Evolutionary conservation across 306 rosid genomes (phyloP).

Genomic region (Vicia faba): DNA sequence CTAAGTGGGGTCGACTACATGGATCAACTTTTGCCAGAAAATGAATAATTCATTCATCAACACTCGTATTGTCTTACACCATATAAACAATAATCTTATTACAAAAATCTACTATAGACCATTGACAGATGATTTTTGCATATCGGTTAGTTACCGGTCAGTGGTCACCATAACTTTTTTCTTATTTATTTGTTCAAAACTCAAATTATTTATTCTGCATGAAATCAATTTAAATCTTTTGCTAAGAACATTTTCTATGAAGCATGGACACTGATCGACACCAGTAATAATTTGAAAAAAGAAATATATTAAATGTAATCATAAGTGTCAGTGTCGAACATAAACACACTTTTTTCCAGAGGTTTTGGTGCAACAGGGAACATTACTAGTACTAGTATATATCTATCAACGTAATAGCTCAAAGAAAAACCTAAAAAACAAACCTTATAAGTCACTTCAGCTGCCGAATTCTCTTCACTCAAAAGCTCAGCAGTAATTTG

Average conservation of each 20-base stretch:
- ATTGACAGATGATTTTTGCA: background rate
- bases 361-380: too few species aligned
- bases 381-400: too few species aligned
- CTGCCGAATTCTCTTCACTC: conserved; percentile 51
- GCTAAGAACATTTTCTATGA: background rate
- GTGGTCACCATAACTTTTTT: background rate
- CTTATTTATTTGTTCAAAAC: background rate
- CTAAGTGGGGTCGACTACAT: too few species aligned
- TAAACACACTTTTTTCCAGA: too few species aligned
- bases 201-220: background rate
- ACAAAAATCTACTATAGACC: background rate
- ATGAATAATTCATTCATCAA: conserved; percentile 3
- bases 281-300: too few species aligned
- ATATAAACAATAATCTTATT: background rate
- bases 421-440: conserved; percentile 25
- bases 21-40: too few species aligned
- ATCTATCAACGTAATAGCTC: conserved; percentile 1
- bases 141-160: background rate
- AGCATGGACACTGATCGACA: too few species aligned
- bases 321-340: too few species aligned
- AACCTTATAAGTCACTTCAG: conserved; percentile 70
- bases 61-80: background rate
- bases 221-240: background rate
- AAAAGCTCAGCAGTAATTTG: conserved; percentile 59
- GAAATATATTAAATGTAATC: too few species aligned